Evolutionary conservation across 73 alveolate genomes (phyloP), one percentile per base, ranked within the genome.

Genomic region (Paraurostyla sp.): DNA sequence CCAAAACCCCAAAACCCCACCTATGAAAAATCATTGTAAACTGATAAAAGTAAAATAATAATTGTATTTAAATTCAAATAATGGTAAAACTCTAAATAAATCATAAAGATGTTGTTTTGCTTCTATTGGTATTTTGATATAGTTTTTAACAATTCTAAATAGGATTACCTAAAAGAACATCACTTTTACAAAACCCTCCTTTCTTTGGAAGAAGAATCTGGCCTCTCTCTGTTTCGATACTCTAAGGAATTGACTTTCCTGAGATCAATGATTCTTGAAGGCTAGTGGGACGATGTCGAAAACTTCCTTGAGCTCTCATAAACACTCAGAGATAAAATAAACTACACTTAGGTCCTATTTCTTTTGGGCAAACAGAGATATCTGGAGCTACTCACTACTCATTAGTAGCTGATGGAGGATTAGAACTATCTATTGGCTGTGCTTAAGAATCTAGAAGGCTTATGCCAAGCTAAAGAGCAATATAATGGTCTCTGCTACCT

Each of bases 331-430:
- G 65, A 87, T 32, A 87, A 89, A 43, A 93, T 95, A 52, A 94
- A 97, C 87, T 91, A 76, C 90, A 80, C 88, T 27, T 78, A 76
- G 52, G 97, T 96, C 73, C 71, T 94, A 33, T 96, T 95, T 73
- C 98, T 97, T 71, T 83, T 97, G 43, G 93, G 96, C 83, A 97
- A 96, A 91, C 94, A 97, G 88, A 92, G 96, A 89, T 97, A 95
- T 73, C 92, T 97, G 46, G 99, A 97, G 91, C 43, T 93, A 58
- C 78, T 94, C n/a, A 87, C 75, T 35, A 50, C 84, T 20, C 56
- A 35, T 2, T 52, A 81, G 56, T 52, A n/a, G n/a, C n/a, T n/a
- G n/a, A n/a, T 58, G 16, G 83, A 58, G 33, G 80, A 80, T 63
- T 50, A 91, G 71, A 76, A 63, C 91, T 93, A 75, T 36, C 76